Evolutionary conservation across 169 alveolate genomes (phyloP).

Genomic region (Cryptosporidium felis): DNA sequence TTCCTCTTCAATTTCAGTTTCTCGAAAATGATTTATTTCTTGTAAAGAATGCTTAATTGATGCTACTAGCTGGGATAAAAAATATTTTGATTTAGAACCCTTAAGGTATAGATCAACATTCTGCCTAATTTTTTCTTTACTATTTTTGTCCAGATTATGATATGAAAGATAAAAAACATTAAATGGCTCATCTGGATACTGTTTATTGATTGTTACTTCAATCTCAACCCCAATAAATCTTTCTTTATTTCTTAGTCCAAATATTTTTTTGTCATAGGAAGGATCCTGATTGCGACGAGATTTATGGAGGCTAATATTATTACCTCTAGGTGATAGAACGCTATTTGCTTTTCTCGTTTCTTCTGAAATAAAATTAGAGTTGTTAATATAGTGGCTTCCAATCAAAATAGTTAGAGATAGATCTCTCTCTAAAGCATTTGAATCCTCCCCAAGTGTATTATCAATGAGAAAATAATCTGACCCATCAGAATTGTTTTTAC

Average conservation of each 20-base stretch:
- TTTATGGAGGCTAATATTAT: too few relatives aligned
- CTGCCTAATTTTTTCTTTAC: neutral
- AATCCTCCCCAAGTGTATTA: neutral
- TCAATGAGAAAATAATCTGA: neutral
- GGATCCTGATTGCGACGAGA: too few relatives aligned
- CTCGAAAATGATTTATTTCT: neutral
- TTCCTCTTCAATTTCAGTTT: neutral
- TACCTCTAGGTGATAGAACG: too few relatives aligned
- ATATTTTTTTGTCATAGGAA: too few relatives aligned
- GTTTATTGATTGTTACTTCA: neutral
- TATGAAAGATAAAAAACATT: constrained; percentile 14
- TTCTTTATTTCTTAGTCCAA: too few relatives aligned
- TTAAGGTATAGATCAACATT: neutral
- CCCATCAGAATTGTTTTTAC: neutral
- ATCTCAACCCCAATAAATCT: constrained; percentile 32
- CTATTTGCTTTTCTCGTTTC: too few relatives aligned
- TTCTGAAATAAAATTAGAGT: neutral
- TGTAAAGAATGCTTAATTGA: neutral
- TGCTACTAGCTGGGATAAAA: neutral
- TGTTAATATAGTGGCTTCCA: neutral
- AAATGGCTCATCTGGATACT: constrained; percentile 8
- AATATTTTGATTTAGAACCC: neutral
- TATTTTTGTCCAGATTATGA: constrained; percentile 19
- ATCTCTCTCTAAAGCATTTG: neutral
- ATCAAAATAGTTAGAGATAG: constrained; percentile 11